Conservation (phyloP, 345 rosid genomes). For the Aquilaria malaccensis region DNA sequence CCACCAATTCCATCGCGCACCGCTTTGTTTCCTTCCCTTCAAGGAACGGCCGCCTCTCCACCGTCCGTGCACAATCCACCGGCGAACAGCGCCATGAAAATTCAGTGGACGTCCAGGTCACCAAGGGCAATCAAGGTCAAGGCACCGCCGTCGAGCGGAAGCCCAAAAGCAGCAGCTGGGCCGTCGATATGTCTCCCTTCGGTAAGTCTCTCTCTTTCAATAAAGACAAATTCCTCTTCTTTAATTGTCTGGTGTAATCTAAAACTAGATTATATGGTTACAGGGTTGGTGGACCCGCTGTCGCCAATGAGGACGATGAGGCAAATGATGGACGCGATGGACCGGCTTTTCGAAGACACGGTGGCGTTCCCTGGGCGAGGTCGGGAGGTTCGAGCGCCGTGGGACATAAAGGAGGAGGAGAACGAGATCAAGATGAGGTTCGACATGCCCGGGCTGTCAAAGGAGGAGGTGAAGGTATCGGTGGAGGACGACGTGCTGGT, state of each 20-base stretch:
- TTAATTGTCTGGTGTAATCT: not conserved
- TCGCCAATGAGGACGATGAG: conserved; percentile 80
- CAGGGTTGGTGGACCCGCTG: conserved; percentile 56
- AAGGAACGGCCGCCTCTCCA: not conserved
- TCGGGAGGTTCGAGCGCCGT: conserved; percentile 48
- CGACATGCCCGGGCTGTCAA: conserved; percentile 79
- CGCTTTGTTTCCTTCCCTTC: conserved; percentile 24
- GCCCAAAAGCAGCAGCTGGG: conserved; percentile 27
- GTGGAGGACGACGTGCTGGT: conserved; percentile 59
- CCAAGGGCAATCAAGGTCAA: conserved; percentile 20
- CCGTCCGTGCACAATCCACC: conserved; percentile 29
- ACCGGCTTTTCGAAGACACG: conserved; percentile 53
- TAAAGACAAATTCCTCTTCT: not conserved
- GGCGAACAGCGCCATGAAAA: conserved; percentile 30
- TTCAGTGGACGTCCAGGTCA: conserved; percentile 46
- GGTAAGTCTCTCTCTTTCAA: conserved; percentile 29
- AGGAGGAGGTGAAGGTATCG: conserved; percentile 66
- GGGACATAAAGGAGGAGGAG: conserved; percentile 84
- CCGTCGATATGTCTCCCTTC: conserved; percentile 53
- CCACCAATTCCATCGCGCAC: conserved; percentile 17
- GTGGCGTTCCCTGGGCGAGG: conserved; percentile 29
- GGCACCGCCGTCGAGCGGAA: conserved; percentile 35
- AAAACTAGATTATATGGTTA: not conserved
- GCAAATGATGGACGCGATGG: conserved; percentile 76
- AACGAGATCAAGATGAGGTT: conserved; percentile 71